Base-by-base conservation (phyloP, 108 stramenopile genomes). In the Nitzschia putrida region DNA sequence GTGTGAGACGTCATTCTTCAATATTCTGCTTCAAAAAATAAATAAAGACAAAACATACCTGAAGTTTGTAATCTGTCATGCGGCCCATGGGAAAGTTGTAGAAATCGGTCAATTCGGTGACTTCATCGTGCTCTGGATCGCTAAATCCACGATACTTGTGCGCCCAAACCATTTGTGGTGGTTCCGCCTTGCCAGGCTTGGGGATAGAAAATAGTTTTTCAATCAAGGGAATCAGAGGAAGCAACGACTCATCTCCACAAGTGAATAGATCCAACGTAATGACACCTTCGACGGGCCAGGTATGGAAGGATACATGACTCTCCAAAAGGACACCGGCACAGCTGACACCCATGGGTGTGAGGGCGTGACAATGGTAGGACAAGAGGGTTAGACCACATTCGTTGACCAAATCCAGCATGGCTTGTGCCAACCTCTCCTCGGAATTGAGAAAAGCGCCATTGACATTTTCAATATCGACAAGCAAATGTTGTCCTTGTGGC, bases 191-290 rank as follows among this genome's bases (percentile, higher is more conserved):
- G 5, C 25, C 20, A 14, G 16, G 54, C 52, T 55, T 24, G 1
- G 67, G 40, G 22, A 86, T 76, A 24, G 74, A 82, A 83, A 93
- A 93, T 41, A 90, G 65, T 20, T 67, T 61, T 44, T 84, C 64
- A 40, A 83, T 82, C 0, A 72, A 26, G 0, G 89, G 83, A 12
- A 94, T 57, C 37, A 86, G 64, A 12, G 88, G 88, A 29, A 94
- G 49, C 53, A 89, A 53, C 11, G 77, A 64, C 6, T 76, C 74
- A 5, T 76, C 69, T 11, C 91, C 92, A 72, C 85, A 91, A 9
- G 88, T 91, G 69, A 83, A 93, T 47, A 93, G 61, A 72, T 93
- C 92, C 56, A 94, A 60, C 3, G 84, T 84, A 63, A 91, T 88
- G 6, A 90, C 89, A 20, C 93, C 93, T 54, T 86, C 77, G 16